phyloP scores from a whole-genome alignment of 1,284 basidiomycete species.

The Cutaneotrichosporon sp. region DNA sequence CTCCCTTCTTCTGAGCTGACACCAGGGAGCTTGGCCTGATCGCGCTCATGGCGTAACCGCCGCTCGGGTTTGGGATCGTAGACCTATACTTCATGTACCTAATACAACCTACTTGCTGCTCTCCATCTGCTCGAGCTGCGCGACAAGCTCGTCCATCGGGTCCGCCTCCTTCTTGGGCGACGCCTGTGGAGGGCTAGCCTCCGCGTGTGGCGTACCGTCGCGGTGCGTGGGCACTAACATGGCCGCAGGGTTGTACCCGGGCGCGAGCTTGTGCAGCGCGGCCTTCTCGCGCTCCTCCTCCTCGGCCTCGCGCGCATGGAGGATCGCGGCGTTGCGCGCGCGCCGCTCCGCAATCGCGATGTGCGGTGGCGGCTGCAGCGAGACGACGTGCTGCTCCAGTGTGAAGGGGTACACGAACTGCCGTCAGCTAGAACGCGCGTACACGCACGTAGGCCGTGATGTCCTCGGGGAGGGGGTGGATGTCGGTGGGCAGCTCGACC shows the following conservation, averaged over 20 bases:
- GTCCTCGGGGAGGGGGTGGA: slow-evolving; percentile 86
- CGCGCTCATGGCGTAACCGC: slow-evolving; percentile 62
- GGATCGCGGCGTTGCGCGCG: slow-evolving; percentile 67
- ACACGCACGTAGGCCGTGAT: slow-evolving; percentile 77
- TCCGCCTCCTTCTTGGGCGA: slow-evolving; percentile 45
- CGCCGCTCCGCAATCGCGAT: slow-evolving; percentile 66
- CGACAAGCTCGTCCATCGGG: slow-evolving; percentile 78
- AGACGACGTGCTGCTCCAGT: slow-evolving; percentile 78
- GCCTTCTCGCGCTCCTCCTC: slow-evolving; percentile 66
- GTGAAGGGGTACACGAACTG: slow-evolving; percentile 95
- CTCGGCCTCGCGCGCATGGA: slow-evolving; percentile 70
- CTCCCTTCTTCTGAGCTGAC: slow-evolving; percentile 9
- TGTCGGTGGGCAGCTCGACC: slow-evolving; percentile 81
- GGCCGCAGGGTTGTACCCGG: slow-evolving; percentile 50
- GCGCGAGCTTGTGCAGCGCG: slow-evolving; percentile 46
- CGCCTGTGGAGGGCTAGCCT: background rate
- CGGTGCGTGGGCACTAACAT: slow-evolving; percentile 39
- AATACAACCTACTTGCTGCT: slow-evolving; percentile 18
- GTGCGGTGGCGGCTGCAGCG: slow-evolving; percentile 68
- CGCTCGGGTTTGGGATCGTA: slow-evolving; percentile 5
- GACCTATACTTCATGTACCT: slow-evolving; percentile 8
- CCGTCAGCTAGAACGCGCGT: background rate
- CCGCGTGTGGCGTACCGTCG: too few species aligned
- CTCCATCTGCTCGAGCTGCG: slow-evolving; percentile 71
- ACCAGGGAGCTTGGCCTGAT: slow-evolving; percentile 77